Evolutionary conservation across 2,329 filamentous ascomycete species (phyloP), one percentile per base, ranked within the genome.

Genomic region (Herpotrichia juniperi): DNA sequence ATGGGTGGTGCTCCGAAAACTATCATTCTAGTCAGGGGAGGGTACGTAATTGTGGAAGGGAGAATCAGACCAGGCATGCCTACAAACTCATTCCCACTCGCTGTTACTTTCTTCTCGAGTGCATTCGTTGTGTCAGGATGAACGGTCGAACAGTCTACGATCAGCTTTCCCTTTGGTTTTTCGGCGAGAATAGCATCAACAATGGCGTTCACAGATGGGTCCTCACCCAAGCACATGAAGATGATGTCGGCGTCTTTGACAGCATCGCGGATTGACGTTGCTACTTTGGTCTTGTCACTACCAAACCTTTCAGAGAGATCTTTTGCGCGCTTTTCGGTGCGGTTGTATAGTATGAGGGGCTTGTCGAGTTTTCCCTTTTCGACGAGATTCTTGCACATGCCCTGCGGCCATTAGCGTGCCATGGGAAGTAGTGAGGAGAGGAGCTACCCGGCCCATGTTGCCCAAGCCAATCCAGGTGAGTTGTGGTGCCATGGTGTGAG

Each of bases 131-230:
- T 91, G 49, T 93, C 88, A 0, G 93, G 92, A 72, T 94, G 89
- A 30, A 96, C 84, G 22, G 92, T 96, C 3, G 90, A 94, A 80
- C 89, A 93, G 68, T 96, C 92, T 26, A 96, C 83, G 60, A 96
- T 87, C 14, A 94, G 78, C 76, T 96, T 96, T 55, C 85, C 86
- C 24, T 79, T 79, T 16, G 90, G 75, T 51, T 85, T 76, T 16
- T 75, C 67, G 42, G 82, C 64, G 3, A 91, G 75, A 25, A 88
- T 82, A 2, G 79, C 69, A 35, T 80, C 73, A 53, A 91, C 81
- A 17, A 85, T 84, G 4, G 81, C 76, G 51, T 85, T 81, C 37
- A 96, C 85, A 4, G 89, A 89, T 2, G 82, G 78, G 69, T 96
- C 92, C 67, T 94, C 88, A 59, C 88, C 85, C 3, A 96, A 80